These are phyloP conservation scores for Mucor indicus DNA, from an alignment of 371 early-diverging fungal genomes.

Conservation along the genomic window DNA sequence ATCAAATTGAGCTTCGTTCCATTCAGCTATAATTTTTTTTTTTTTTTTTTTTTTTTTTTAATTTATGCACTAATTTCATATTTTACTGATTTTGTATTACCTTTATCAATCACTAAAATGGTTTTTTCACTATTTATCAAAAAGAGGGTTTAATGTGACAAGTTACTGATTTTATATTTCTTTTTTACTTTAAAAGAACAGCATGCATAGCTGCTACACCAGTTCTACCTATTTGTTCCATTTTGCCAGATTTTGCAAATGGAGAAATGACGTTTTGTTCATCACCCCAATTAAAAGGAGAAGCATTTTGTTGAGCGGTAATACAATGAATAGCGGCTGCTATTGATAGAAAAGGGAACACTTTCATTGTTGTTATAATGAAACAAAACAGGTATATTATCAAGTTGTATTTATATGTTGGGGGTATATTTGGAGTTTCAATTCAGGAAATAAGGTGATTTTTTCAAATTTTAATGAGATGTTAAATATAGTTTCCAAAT, in stretches of 20 bases:
- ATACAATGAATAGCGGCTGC: neutral
- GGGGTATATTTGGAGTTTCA: no score
- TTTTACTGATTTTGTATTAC: no score
- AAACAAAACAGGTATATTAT: no score
- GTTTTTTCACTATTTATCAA: constrained; percentile 36
- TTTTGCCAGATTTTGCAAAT: constrained; percentile 38
- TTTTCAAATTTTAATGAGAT: no score
- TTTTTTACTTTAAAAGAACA: constrained; percentile 31
- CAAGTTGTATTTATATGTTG: no score
- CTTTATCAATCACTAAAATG: constrained; percentile 47
- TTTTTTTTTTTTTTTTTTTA: no score
- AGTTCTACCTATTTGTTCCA: constrained; percentile 45
- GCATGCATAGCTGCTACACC: constrained; percentile 53
- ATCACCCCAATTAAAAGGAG: constrained; percentile 37
- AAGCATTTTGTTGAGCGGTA: neutral
- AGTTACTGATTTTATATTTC: no score
- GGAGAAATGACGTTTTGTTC: constrained; percentile 34
- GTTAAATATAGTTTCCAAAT: no score
- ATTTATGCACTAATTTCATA: no score
- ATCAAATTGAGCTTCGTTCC: constrained; percentile 52
- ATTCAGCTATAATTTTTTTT: constrained; percentile 44
- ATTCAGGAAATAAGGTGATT: no score
- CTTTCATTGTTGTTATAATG: no score
- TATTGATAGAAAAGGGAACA: neutral
- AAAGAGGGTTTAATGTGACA: no score